Evolutionary conservation across 345 rosid species (phyloP), one percentile per base, ranked within the genome.

Genomic region (Aethionema arabicum): DNA sequence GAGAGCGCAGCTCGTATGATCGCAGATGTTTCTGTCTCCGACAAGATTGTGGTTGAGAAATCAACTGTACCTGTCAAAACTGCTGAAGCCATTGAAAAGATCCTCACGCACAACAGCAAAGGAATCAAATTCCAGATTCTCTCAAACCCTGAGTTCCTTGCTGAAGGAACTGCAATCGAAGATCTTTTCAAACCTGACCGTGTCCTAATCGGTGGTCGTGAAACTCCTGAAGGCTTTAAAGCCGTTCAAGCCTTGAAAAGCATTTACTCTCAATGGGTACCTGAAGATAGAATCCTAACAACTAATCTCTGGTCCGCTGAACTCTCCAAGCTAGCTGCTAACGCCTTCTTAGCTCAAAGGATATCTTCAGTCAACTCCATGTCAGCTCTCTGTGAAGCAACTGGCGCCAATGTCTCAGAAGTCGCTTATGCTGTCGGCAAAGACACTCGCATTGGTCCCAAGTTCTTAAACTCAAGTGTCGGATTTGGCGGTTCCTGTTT

Each of bases 281-380:
- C 95, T 3, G 90, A 81, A 68, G 85, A 82, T 29, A 78, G 84
- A 53, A 90, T 90, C 63, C 69, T 90, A 43, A 85, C 92, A 74
- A 85, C 97, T 67, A 90, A 90, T 61, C 97, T 90, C 41, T 90
- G 95, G 95, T 90, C 95, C 0, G 97, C 97, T 4, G 97, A 90
- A 81, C 92, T 90, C 12, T 90, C 97, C 27, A 90, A 90, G 80
- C 91, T 90, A 46, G 97, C 97, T 14, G 97, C 97, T 55, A 90
- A 90, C 57, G 97, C 97, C 59, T 85, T 90, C 75, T 63, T 89
- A 76, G 96, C 96, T 10, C 95, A 86, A 79, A 84, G 91, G 78
- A 88, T 88, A 54, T 88, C 96, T 44, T 89, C 95, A 30, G 96
- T 86, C 29, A 89, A 89, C 58, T 91, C 96, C 36, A 90, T 90